phyloP scores from a whole-genome alignment of 2,329 filamentous ascomycete genomes.

The Penicillium decumbens region DNA sequence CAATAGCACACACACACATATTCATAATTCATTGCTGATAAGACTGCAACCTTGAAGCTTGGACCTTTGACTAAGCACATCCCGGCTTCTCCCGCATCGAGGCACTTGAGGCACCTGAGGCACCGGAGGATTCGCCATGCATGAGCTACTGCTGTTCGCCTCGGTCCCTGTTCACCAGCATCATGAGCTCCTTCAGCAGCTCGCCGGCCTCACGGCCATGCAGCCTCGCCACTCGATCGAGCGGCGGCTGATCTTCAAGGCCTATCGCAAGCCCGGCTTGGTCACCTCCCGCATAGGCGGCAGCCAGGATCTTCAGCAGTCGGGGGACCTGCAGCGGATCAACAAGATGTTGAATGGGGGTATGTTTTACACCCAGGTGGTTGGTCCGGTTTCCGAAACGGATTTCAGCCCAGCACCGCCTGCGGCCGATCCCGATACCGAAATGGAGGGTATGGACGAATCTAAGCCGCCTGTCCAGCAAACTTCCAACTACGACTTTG shows the following conservation, averaged over 20 bases:
- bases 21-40: slow-evolving; percentile 6
- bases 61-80: slow-evolving; percentile 20
- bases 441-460: slow-evolving; percentile 28
- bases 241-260: slow-evolving; percentile 57
- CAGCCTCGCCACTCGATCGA: slow-evolving; percentile 54
- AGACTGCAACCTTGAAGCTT: slow-evolving; percentile 17
- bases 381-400: slow-evolving; percentile 42
- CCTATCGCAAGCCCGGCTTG: slow-evolving; percentile 46
- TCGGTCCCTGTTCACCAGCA: slow-evolving; percentile 55
- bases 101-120: slow-evolving; percentile 2
- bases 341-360: slow-evolving; percentile 48
- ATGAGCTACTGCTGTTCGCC: slow-evolving; percentile 60
- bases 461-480: slow-evolving; percentile 2
- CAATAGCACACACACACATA: slow-evolving; percentile 14
- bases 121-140: slow-evolving; percentile 43
- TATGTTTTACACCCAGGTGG: slow-evolving; percentile 52
- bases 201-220: slow-evolving; percentile 58
- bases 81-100: slow-evolving; percentile 20
- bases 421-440: slow-evolving; percentile 31
- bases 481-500: slow-evolving; percentile 28
- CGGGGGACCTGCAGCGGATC: slow-evolving; percentile 42
- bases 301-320: slow-evolving; percentile 44
- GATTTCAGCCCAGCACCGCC: slow-evolving; percentile 30
- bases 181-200: slow-evolving; percentile 57
- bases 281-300: slow-evolving; percentile 40